Percentiles rank a stretch among this genome's conserved stretches.
Evolutionary conservation across 352 stramenopile species (phyloP).

Genomic region (Globisporangium yorkense): DNA sequence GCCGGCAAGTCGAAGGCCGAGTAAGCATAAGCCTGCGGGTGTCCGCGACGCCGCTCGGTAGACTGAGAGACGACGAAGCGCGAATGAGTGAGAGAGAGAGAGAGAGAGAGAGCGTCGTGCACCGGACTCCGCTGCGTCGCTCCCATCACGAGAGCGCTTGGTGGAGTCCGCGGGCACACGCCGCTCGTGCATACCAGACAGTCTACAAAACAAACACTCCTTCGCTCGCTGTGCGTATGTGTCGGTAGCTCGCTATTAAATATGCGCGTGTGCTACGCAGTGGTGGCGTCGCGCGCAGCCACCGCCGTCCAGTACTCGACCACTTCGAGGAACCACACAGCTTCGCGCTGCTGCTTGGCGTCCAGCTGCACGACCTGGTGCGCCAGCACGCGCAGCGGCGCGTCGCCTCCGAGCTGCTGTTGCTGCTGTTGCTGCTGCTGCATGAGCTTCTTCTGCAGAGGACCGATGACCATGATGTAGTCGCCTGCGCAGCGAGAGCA

Average conservation of each 20-base stretch:
- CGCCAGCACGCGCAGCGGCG: constrained; percentile 27
- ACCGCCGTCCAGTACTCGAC: constrained; percentile 64
- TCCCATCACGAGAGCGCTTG: constrained; percentile 18
- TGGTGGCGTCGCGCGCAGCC: constrained; percentile 9
- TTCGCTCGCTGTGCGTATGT: not conserved
- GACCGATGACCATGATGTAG: constrained; percentile 78
- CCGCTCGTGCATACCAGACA: not conserved
- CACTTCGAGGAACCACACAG: constrained; percentile 67
- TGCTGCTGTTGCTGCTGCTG: constrained; percentile 8
- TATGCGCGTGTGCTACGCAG: not conserved
- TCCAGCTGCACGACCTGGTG: constrained; percentile 59
- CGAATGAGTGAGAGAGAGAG: not conserved
- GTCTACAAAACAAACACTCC: not conserved
- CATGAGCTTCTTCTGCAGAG: constrained; percentile 35
- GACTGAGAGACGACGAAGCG: not conserved
- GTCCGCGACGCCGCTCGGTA: not conserved
- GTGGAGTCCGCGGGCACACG: not conserved
- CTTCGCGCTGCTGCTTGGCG: constrained; percentile 49
- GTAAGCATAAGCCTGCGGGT: constrained; percentile 14
- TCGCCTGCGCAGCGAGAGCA: constrained; percentile 23
- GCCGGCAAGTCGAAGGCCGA: constrained; percentile 40
- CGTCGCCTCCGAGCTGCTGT: constrained; percentile 3
- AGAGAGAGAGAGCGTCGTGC: not conserved
- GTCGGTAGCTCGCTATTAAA: not conserved
- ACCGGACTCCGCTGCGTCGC: not conserved